These are phyloP conservation scores for Starmerella stigmatis DNA, from an alignment of 805 yeast genomes.

Conservation along the genomic window DNA sequence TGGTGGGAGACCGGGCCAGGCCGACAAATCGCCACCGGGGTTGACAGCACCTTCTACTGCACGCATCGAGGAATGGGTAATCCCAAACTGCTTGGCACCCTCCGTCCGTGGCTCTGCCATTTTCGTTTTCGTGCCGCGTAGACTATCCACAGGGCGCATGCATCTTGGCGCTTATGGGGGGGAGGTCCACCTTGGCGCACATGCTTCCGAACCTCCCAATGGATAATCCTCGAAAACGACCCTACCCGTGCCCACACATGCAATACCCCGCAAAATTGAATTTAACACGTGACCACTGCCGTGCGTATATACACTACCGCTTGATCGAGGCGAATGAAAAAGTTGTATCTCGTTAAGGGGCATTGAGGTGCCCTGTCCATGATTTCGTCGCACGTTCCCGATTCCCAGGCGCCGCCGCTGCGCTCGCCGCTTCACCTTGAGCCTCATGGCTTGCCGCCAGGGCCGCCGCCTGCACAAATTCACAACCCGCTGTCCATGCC, in stretches of 20 bases:
- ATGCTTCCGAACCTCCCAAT: constrained; percentile 2
- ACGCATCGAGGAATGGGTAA: too few species aligned
- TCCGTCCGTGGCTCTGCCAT: too few species aligned
- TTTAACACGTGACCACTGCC: background rate
- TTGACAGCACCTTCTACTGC: too few species aligned
- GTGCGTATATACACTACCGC: constrained; percentile 4
- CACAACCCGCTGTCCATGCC: too few species aligned
- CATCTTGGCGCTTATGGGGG: constrained; percentile 1
- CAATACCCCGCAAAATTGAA: constrained; percentile 2
- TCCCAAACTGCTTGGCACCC: too few species aligned
- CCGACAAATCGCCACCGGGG: too few species aligned
- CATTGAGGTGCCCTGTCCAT: background rate
- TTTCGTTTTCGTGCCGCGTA: too few species aligned
- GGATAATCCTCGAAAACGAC: background rate
- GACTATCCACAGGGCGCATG: too few species aligned
- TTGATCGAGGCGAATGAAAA: too few species aligned
- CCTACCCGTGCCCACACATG: background rate
- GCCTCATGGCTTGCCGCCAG: background rate
- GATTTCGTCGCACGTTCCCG: background rate
- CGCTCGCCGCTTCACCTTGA: background rate
- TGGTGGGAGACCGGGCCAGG: too few species aligned
- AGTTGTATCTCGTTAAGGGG: too few species aligned
- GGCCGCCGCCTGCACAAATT: too few species aligned
- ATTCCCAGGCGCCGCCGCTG: background rate
- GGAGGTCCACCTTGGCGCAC: background rate